Base-by-base conservation (phyloP, 2,329 filamentous ascomycete genomes). In the Neoascochyta sp. region DNA sequence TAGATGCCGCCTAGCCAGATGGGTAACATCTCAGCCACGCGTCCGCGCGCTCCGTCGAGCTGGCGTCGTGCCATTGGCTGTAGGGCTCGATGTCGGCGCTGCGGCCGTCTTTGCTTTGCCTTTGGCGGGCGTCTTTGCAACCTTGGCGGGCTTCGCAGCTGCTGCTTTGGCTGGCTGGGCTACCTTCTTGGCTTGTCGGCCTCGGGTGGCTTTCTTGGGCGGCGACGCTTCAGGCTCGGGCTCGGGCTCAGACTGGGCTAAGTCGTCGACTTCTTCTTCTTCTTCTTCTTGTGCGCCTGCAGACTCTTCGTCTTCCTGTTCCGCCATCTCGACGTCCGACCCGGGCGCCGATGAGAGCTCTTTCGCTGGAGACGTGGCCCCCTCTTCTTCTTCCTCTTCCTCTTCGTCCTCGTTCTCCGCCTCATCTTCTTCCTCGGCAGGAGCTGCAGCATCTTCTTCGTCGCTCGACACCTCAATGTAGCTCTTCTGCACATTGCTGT, bases 381-480 rank as follows among this genome's bases (percentile, higher is more conserved):
- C 37, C 5, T 41, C 41, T 12, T 41, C 41, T 20, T 43, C 44
- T 3, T 35, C 39, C 10, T 40, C 32, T 15, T 42, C 37, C 4
- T 13, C 26, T 15, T 54, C 41, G 10, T 45, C 42, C 10, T 39
- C 37, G 13, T 41, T 43, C 23, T 46, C 47, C 3, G 25, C 43
- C n/a, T 36, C 18, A 14, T 43, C 32, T 2, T 21, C 24, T 14
- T 53, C 41, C 19, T 50, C 40, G 15, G 50, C 62, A 13, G 45
- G 50, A 16, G 41, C 54, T 24, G 46, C 46, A 28, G 50, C 56
- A 16, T 62, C 66, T 16, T 66, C 63, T 15, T 68, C 66, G 23
- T 64, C 65, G 29, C 62, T 65, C 19, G 60, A 64, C 11, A 63
- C 41, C 30, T 71, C 69, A 3, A 62, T 57, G 35, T 73, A 73